Evolutionary conservation across 768 basidiomycete genomes (phyloP).

Genomic region (Scleroderma bovista): DNA sequence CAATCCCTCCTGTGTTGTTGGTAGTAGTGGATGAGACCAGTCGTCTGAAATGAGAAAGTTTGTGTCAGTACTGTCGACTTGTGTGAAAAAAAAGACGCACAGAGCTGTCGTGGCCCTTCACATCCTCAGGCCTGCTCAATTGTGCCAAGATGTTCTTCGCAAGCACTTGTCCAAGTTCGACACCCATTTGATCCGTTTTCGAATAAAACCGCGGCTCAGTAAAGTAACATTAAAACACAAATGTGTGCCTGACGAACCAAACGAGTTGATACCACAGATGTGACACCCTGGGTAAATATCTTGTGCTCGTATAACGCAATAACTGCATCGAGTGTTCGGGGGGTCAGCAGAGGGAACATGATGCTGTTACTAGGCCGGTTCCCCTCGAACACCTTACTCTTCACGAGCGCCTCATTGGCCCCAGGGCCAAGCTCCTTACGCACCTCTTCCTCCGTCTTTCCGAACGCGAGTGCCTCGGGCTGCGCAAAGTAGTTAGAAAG

Average conservation of each 20-base stretch:
- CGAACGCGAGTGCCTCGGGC: slow-evolving; percentile 95
- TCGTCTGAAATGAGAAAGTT: slow-evolving; percentile 58
- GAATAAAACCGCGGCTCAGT: background rate
- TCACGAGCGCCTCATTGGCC: slow-evolving; percentile 80
- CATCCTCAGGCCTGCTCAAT: slow-evolving; percentile 72
- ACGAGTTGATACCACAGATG: slow-evolving; percentile 99
- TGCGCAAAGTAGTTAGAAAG: slow-evolving; percentile 98
- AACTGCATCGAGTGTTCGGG: slow-evolving; percentile 80
- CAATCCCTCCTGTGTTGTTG: slow-evolving; percentile 81
- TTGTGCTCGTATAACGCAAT: slow-evolving; percentile 97
- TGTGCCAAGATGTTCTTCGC: slow-evolving; percentile 95
- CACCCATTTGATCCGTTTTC: slow-evolving; percentile 92
- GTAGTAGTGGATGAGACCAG: slow-evolving; percentile 95
- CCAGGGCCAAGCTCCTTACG: slow-evolving; percentile 61
- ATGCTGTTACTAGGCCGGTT: slow-evolving; percentile 97
- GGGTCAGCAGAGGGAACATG: slow-evolving; percentile 90
- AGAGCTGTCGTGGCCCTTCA: slow-evolving; percentile 87
- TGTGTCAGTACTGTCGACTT: slow-evolving; percentile 5
- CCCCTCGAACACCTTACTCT: slow-evolving; percentile 97
- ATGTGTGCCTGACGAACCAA: slow-evolving; percentile 52
- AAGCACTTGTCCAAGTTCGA: slow-evolving; percentile 93
- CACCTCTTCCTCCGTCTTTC: slow-evolving; percentile 91
- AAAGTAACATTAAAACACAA: background rate
- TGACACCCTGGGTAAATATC: slow-evolving; percentile 95
- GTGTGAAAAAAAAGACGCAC: slow-evolving; percentile 23